These are phyloP conservation scores for Elsinoe ampelina DNA, from an alignment of 2,329 filamentous ascomycete genomes.

Conservation along the genomic window DNA sequence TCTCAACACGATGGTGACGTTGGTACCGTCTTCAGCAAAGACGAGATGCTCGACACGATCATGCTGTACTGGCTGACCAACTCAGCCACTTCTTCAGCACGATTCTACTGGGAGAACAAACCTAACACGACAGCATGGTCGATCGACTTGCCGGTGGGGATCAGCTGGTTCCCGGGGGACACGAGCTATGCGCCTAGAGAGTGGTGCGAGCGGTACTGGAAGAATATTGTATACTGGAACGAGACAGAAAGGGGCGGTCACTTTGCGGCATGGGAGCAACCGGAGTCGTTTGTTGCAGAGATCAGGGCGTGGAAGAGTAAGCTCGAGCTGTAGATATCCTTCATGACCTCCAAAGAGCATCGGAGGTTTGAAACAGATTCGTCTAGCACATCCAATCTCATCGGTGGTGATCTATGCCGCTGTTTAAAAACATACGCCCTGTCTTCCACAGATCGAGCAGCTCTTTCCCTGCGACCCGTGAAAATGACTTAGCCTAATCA, in stretches of 20 bases:
- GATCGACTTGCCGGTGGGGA: slow-evolving; percentile 21
- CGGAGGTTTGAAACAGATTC: no score
- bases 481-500: no score
- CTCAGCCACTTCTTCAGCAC: slow-evolving; percentile 22
- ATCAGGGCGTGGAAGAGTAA: slow-evolving; percentile 13
- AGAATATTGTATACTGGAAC: slow-evolving; percentile 15
- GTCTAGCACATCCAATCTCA: no score
- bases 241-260: slow-evolving; percentile 17
- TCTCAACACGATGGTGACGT: slow-evolving; percentile 16
- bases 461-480: no score
- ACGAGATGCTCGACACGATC: slow-evolving; percentile 20
- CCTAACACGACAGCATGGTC: slow-evolving; percentile 19
- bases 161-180: slow-evolving; percentile 18
- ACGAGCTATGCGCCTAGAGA: slow-evolving; percentile 15
- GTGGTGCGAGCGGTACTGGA: slow-evolving; percentile 18
- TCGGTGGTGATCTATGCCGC: no score
- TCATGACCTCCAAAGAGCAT: no score
- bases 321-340: background rate
- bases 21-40: slow-evolving; percentile 21
- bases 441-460: no score
- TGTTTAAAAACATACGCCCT: no score
- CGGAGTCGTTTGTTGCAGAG: slow-evolving; percentile 13
- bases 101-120: slow-evolving; percentile 21
- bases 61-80: slow-evolving; percentile 22
- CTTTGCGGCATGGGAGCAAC: slow-evolving; percentile 17